Evolutionary conservation across 345 rosid genomes (phyloP), one percentile per base, ranked within the genome.

Genomic region (Trapa incisa): DNA sequence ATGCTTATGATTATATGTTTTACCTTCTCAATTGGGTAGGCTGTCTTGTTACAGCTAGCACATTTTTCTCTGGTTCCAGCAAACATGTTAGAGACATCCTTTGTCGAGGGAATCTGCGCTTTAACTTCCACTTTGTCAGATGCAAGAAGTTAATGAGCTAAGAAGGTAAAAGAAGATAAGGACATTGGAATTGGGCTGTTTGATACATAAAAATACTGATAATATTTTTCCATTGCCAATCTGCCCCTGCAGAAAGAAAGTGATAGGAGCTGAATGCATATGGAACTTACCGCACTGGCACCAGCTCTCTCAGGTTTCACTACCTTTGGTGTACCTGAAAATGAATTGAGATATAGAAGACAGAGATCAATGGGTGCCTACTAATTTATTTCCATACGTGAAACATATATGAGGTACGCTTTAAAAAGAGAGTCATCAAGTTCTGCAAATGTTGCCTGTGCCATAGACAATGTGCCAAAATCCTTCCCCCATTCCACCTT

Each of bases 11-110:
- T 22, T 22, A 45, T 6, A 17, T 70, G 45, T 61, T 45, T 70
- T 72, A 82, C 91, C 85, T 78, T 86, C 72, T 86, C 91, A 68
- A 68, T 82, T 1, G 91, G 91, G 69, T 84, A 84, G 15, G 71
- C 88, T 10, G 85, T 86, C 76, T 71, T 82, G 6, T 17, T 43
- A 47, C 91, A 86, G n/a, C 74, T 73, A 0, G 68, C 76, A 50
- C 91, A 86, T 68, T 78, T 86, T 2, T 82, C 89, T 73, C 76
- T 79, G 47, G 88, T 86, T 62, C 92, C 87, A 1, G 66, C 89
- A 70, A 84, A 86, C 73, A 64, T 36, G 67, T 75, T 72, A 22
- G 83, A 74, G 17, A 82, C 80, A 71, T 81, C 81, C 61, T 52
- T 76, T 0, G 86, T 76, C 36, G 64, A 38, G 33, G 73, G 53